Evolutionary conservation across 441 rosid species (phyloP).

Genomic region (Adansonia madagascariensis): DNA sequence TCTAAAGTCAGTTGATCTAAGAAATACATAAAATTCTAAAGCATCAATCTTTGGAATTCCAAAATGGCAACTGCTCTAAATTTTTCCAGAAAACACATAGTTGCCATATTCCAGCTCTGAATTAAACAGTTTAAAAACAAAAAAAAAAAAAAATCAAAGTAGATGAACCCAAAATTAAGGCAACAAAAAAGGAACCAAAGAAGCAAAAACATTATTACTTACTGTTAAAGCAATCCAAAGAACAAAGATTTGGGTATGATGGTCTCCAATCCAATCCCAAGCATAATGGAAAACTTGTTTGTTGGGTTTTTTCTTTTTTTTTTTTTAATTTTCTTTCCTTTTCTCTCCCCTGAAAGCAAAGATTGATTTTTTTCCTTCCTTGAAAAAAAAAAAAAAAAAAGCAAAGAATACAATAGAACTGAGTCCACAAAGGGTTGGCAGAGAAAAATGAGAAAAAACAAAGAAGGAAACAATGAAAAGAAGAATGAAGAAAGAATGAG

Average conservation of each 20-base stretch:
- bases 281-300: neutral
- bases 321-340: neutral
- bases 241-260: constrained; percentile 33
- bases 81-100: neutral
- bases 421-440: constrained; percentile 5
- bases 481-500: neutral
- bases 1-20: constrained; percentile 15
- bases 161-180: constrained; percentile 15
- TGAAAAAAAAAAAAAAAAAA: neutral
- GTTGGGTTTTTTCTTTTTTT: neutral
- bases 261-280: constrained; percentile 23
- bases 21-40: neutral
- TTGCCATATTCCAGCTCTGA: constrained; percentile 6
- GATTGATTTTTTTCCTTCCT: neutral
- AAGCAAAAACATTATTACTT: constrained; percentile 43
- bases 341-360: constrained; percentile 17
- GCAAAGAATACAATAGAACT: neutral
- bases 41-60: constrained; percentile 17
- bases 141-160: neutral
- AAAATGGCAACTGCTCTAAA: constrained; percentile 19
- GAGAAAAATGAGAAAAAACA: neutral
- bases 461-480: neutral
- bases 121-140: neutral
- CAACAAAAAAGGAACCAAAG: constrained; percentile 22
- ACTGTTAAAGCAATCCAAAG: constrained; percentile 53